These are phyloP conservation scores for Poa pratensis DNA, from an alignment of 176 grass and related monocot genomes.

Conservation along the genomic window DNA sequence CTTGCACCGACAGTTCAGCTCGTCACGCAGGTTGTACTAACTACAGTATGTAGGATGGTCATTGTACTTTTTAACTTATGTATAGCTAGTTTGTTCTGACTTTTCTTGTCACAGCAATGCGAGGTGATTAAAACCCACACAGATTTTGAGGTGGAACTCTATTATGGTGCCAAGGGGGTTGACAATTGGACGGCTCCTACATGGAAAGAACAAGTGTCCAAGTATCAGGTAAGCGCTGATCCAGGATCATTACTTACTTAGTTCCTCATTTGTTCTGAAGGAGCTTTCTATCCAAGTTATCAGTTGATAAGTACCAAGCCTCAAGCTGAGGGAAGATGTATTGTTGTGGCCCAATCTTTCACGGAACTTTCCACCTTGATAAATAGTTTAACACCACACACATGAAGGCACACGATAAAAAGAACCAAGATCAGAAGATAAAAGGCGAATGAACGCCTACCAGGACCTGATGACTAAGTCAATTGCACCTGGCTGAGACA, in stretches of 20 bases:
- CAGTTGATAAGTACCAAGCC: not conserved
- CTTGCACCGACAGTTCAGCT: constrained; percentile 84
- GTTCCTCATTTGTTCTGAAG: constrained; percentile 29
- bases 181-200: constrained; percentile 69
- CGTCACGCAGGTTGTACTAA: constrained; percentile 63
- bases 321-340: not conserved
- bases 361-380: not conserved
- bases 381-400: not conserved
- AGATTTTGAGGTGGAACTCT: constrained; percentile 68
- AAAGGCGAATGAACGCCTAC: not conserved
- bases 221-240: constrained; percentile 63
- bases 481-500: not conserved
- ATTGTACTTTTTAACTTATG: not conserved
- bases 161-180: constrained; percentile 72
- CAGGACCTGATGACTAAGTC: not conserved
- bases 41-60: not conserved
- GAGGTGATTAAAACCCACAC: constrained; percentile 74
- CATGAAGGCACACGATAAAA: not conserved
- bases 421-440: not conserved
- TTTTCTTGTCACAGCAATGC: constrained; percentile 65
- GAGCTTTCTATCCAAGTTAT: constrained; percentile 22
- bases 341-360: not conserved
- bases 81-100: constrained; percentile 11
- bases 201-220: constrained; percentile 72
- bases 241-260: not conserved